Evolutionary conservation across 2,329 filamentous ascomycete species (phyloP), one percentile per base, ranked within the genome.

Genomic region (Massarina eburnea): DNA sequence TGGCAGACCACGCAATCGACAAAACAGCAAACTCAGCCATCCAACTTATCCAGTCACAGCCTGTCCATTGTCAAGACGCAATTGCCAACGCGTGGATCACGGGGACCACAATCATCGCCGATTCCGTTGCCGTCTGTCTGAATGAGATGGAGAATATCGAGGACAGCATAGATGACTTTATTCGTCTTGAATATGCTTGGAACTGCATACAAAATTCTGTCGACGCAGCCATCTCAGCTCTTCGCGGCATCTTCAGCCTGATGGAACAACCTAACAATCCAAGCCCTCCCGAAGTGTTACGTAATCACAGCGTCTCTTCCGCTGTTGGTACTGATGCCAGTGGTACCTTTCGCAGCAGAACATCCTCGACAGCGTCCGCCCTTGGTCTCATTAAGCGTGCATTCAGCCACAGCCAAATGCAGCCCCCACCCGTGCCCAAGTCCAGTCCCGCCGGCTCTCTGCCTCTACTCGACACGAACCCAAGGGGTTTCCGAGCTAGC

Each of bases 171-270:
- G 64, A 73, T 45, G 73, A 76, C 56, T 75, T 75, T 49, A 75
- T 76, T 44, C 69, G 70, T 2, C 62, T 76, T 8, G 73, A 76
- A 45, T 73, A 75, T 44, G 66, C 68, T 32, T 75, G 71, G 67
- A 70, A 62, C 18, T 66, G 55, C 8, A 73, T 76, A 33, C 72
- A 75, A 44, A 68, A 64, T 8, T 68, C 71, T 1, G 68, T 73
- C 3, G 65, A 71, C 27, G 62, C 67, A 8, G 66, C 71, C 26
- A 67, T 73, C 26, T 68, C 71, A 5, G 73, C 71, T 9, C 57
- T 76, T 2, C 71, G 72, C 33, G 72, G 73, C 10, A 70, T 76
- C 45, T 76, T 75, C 61, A 73, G 66, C 47, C 70, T 76, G 45
- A 74, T 76, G 68, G 69, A 58, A 14, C 42, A 35, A 27, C 40